Evolutionary conservation across 2,329 filamentous ascomycete genomes (phyloP).

Genomic region (Scopulariopsis brevicaulis): DNA sequence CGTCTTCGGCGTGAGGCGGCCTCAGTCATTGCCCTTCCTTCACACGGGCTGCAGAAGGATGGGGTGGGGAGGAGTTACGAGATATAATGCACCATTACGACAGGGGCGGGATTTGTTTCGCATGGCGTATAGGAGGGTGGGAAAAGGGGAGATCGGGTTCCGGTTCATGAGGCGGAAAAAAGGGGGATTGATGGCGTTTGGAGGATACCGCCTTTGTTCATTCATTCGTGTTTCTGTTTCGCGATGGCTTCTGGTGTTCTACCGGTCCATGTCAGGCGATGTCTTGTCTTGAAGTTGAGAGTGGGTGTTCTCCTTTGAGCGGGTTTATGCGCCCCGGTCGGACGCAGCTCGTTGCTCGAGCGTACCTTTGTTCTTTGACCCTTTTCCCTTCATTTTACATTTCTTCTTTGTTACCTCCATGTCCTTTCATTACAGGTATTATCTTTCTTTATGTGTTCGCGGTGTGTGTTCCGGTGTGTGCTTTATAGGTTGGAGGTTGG

Average conservation of each 20-base stretch:
- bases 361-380: background rate
- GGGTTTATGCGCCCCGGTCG: too few relatives aligned
- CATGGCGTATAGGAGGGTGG: background rate
- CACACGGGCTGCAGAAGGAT: background rate
- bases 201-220: background rate
- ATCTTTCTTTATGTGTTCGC: background rate
- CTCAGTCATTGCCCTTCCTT: background rate
- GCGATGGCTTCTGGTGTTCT: too few relatives aligned
- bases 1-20: background rate
- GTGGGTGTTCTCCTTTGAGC: background rate
- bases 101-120: background rate
- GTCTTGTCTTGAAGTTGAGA: too few relatives aligned
- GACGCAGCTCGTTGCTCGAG: too few relatives aligned
- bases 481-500: background rate
- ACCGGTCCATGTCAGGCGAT: too few relatives aligned
- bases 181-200: background rate
- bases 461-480: too few relatives aligned
- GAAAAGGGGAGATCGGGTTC: background rate
- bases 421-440: background rate
- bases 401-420: background rate
- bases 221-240: too few relatives aligned
- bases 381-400: background rate
- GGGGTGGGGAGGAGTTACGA: background rate
- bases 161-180: background rate
- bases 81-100: background rate